Evolutionary conservation across 2,329 filamentous ascomycete species (phyloP).

Genomic region (Mycogone perniciosa): DNA sequence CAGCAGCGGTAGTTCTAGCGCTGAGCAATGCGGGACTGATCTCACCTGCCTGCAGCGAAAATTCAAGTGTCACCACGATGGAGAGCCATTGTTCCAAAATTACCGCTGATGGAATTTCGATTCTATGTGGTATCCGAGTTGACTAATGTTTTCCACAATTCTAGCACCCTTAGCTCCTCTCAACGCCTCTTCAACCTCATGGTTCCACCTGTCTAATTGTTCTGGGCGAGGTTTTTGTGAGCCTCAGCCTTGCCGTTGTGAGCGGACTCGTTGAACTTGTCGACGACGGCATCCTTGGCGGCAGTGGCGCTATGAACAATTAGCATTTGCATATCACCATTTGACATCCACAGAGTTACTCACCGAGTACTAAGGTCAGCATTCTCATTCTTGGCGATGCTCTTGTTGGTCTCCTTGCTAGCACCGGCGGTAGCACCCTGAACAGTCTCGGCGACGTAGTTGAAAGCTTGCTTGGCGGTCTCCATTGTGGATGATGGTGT

Average conservation of each 20-base stretch:
- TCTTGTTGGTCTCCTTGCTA: slow-evolving; percentile 67
- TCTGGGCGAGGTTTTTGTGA: slow-evolving; percentile 33
- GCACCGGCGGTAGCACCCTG: slow-evolving; percentile 50
- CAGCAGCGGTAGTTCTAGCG: too few relatives aligned
- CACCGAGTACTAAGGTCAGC: slow-evolving; percentile 48
- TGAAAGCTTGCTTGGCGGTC: slow-evolving; percentile 52
- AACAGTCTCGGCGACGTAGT: slow-evolving; percentile 63
- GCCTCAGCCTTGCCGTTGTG: slow-evolving; percentile 38
- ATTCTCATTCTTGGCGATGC: slow-evolving; percentile 57
- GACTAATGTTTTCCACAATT: slow-evolving; percentile 1
- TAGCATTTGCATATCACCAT: slow-evolving; percentile 17
- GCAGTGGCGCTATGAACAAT: slow-evolving; percentile 34
- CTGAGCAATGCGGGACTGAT: too few relatives aligned
- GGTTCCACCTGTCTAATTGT: slow-evolving; percentile 9
- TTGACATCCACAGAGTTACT: slow-evolving; percentile 16
- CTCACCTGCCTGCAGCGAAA: too few relatives aligned
- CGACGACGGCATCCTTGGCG: slow-evolving; percentile 43
- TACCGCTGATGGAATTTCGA: neutral
- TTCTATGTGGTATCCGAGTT: neutral
- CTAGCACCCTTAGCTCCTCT: neutral
- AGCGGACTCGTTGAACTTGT: slow-evolving; percentile 39
- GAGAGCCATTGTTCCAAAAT: neutral
- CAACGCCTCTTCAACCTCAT: slow-evolving; percentile 3
- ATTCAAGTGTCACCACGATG: too few relatives aligned
- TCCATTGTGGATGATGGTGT: slow-evolving; percentile 39